These are phyloP conservation scores for Orbilia oligospora DNA, from an alignment of 2,329 filamentous ascomycete species.

Conservation along the genomic window DNA sequence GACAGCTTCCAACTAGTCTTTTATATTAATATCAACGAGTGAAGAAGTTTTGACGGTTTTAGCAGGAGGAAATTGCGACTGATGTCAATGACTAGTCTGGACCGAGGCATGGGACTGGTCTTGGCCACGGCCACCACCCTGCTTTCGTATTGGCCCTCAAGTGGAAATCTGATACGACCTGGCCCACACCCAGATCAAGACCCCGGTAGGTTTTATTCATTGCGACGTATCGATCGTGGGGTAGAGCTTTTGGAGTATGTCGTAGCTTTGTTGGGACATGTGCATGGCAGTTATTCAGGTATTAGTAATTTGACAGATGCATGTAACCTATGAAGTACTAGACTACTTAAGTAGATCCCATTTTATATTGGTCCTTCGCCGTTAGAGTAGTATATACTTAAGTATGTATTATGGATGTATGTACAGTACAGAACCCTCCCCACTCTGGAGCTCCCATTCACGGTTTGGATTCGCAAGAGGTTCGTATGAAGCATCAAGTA, in stretches of 20 bases:
- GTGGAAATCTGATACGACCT: slow-evolving; percentile 54
- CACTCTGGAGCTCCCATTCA: no score
- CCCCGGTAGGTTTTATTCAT: neutral
- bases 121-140: slow-evolving; percentile 35
- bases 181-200: neutral
- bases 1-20: slow-evolving; percentile 13
- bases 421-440: neutral
- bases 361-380: neutral
- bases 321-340: slow-evolving; percentile 7
- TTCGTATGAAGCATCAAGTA: neutral
- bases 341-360: no score
- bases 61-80: slow-evolving; percentile 54
- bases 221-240: slow-evolving; percentile 8
- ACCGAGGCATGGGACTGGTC: slow-evolving; percentile 51
- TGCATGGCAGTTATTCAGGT: neutral
- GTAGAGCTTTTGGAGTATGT: neutral
- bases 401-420: neutral
- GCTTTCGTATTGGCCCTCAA: slow-evolving; percentile 52
- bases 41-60: slow-evolving; percentile 27
- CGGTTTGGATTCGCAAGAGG: no score
- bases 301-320: slow-evolving; percentile 7
- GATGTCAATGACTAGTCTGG: slow-evolving; percentile 44
- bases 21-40: slow-evolving; percentile 1
- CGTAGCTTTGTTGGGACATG: neutral
- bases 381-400: no score